Base-by-base conservation (phyloP, 1,284 basidiomycete genomes). In the Sphaerobolus stellatus region DNA sequence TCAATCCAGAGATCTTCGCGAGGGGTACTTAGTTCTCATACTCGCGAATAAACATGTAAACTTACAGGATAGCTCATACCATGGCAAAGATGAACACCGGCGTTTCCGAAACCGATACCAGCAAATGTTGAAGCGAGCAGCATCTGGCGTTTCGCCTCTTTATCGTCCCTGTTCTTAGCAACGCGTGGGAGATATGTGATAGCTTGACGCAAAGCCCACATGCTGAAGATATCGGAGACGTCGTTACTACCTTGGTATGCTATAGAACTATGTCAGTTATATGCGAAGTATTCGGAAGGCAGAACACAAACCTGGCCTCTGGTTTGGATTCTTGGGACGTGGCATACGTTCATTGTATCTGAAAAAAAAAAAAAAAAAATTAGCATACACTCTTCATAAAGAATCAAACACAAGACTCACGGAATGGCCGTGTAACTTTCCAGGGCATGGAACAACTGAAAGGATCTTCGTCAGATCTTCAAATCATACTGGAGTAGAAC, bases 171-270 rank as follows among this genome's bases (percentile, higher is more conserved):
- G 66, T 97, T 84, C 67, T 85, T 88, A 2, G 90, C 88, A 36
- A 98, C 84, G 25, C 92, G 82, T 18, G 95, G 96, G 22, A 98
- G 81, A 67, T 94, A 89, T 70, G 94, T 86, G 58, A 98, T 88
- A 0, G 94, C 93, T 29, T 94, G 91, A 67, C 88, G 83, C 56
- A 98, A 75, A 4, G 96, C 95, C 95, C 95, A 98, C 59, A 90
- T 78, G 5, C 93, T 94, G 74, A 98, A 98, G 52, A 98, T 92
- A 68, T 98, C 95, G 5, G 93, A 90, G 38, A 97, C 92, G 5
- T 95, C 95, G 71, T 98, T 98, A 62, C 91, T 90, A 47, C 95
- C 95, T 73, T 98, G 95, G 67, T 98, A 98, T 7, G 95, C 92
- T 43, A 24, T 6, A 13, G 7, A 18, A 41, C 6, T 16, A 29